Evolutionary conservation across 169 alveolate species (phyloP), one percentile per base, ranked within the genome.

Genomic region (Eimeria sp.): DNA sequence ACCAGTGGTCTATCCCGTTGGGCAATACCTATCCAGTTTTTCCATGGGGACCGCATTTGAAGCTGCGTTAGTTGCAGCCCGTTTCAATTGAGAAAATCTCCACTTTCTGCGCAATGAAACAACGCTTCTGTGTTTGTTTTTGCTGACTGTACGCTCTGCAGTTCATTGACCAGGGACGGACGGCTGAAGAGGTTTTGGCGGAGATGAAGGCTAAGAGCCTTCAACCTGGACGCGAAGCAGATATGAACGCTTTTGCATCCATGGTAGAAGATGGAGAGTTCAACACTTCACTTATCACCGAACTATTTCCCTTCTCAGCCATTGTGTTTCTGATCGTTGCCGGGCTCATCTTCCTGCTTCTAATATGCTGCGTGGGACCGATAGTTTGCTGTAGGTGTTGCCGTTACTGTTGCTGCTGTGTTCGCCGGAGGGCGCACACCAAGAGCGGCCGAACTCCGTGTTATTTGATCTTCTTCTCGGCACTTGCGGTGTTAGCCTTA

Each of bases 371-470:
- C 40, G 25, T 83, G 25, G 56, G 52, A 25, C 90, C 90, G 2
- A 30, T 83, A 46, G 30, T 56, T 23, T 83, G 90, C 90, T 83
- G 56, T 83, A 11, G 40, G 33, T 56, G 90, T 20, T 83, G 90
- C 54, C 90, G 90, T 33, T 56, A 1, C n/a, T 83, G 90, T 33
- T 83, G 90, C 56, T 83, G 52, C 37, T 83, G 90, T 62, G 56
- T 83, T 37, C 90, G 90, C 90, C 90, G 56, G 54, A 83, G 56
- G 72, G 43, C 90, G 25, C 90, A 83, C 60, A 56, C 40, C 27
- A 83, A 52, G 58, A 6, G 37, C 13, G 46, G 90, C 66, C 90
- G 74, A 14, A 16, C 23, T 33, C 52, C 56, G 43, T 83, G 90
- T 33, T 33, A 83, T 52, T 37, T 83, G 56, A 20, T 58, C 1